Base-by-base conservation (phyloP, 805 yeast species). In the Starmera dryadoides region DNA sequence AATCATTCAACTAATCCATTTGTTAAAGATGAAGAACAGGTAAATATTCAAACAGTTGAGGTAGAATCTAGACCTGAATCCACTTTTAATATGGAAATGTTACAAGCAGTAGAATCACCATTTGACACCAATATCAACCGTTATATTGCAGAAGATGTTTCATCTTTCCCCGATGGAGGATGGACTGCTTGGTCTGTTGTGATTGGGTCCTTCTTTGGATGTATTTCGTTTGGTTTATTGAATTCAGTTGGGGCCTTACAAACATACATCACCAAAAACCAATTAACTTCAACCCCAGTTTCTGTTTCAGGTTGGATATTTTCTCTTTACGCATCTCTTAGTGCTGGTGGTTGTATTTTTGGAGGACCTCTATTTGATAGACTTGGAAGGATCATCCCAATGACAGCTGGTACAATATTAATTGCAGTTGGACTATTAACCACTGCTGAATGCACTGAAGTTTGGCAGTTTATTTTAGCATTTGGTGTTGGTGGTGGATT, bases 241-340 rank as follows among this genome's bases (percentile, higher is more conserved):
- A 80, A 80, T 49, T 57, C 79, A 2, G 62, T 72, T 30, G 86
- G 87, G 45, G 81, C 77, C 4, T 66, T 81, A 30, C 80, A 81
- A 56, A 69, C 80, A 0, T 77, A 79, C 46, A 64, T 81, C 8
- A 66, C 76, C 7, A 60, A 59, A 11, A 71, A 80, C 54, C 86
- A 80, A 54, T 57, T 81, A 44, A 60, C 60, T 1, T 48, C 66
- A 34, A 58, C 62, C 7, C 62, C 75, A 2, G 67, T 81, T 2
- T 66, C 81, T 2, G 58, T 72, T 2, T 65, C 77, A 4, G 71
- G 82, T 5, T 78, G 86, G 85, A 70, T 81, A 22, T 81, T 81
- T 47, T 78, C 86, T 1, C 55, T 79, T 21, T 74, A 68, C 52
- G 55, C 71, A 41, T 68, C 73, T 23, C 53, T 78, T 21, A 62